Percentiles rank a stretch among this genome's conserved stretches.
Evolutionary conservation across 257 asterid genomes (phyloP).

Genomic region (Solanum pennellii): DNA sequence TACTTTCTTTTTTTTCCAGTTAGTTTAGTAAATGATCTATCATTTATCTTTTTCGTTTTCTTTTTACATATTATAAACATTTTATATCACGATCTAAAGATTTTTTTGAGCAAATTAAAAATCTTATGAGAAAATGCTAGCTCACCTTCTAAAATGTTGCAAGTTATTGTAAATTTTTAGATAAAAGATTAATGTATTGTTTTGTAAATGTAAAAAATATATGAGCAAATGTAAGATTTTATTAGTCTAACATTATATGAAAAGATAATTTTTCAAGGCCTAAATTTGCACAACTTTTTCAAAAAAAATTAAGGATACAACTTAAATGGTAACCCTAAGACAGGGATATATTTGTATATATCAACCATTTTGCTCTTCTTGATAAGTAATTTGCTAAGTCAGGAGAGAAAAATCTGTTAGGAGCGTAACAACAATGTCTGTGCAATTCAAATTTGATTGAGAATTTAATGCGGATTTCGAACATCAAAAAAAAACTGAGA

Average conservation of each 20-base stretch:
- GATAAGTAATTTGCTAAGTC: neutral
- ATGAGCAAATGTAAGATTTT: too few species aligned
- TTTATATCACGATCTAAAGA: neutral
- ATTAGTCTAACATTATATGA: neutral
- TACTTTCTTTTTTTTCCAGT: too few species aligned
- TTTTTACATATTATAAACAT: neutral
- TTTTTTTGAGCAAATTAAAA: too few species aligned
- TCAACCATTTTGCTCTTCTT: too few species aligned
- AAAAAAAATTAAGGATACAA: neutral
- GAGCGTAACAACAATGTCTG: fast-evolving
- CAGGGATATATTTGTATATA: too few species aligned
- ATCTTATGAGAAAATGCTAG: too few species aligned
- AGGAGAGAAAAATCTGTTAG: too few species aligned
- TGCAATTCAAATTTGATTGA: too few species aligned
- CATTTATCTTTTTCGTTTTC: neutral
- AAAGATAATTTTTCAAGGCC: neutral
- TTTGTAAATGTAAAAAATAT: too few species aligned
- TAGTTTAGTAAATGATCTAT: neutral
- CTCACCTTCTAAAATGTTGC: neutral
- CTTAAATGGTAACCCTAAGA: neutral
- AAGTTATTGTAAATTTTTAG: neutral
- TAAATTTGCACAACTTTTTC: neutral
- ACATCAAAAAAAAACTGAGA: too few species aligned
- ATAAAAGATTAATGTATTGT: neutral
- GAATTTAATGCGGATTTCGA: fast-evolving